phyloP scores from a whole-genome alignment of 1,284 basidiomycete genomes.

The Ustilago bromivora region DNA sequence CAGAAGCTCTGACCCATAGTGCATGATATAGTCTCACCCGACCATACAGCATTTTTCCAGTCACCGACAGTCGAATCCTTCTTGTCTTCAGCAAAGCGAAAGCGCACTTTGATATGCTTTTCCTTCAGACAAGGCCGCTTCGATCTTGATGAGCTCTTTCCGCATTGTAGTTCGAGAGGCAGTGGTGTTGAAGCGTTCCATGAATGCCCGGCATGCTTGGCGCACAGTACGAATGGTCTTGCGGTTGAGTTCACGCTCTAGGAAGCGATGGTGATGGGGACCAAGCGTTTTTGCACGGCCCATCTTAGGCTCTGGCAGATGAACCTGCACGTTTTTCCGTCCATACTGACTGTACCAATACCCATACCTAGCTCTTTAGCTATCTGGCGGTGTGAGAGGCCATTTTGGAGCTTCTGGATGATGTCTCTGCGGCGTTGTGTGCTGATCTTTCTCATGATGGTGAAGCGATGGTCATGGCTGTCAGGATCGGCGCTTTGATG shows the following conservation, averaged over 20 bases:
- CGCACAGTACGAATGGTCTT: slow-evolving; percentile 6
- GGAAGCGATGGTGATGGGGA: slow-evolving; percentile 11
- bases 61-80: slow-evolving; percentile 27
- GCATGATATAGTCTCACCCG: slow-evolving; percentile 27
- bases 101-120: slow-evolving; percentile 4
- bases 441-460: slow-evolving; percentile 11
- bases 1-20: slow-evolving; percentile 11
- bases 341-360: not conserved
- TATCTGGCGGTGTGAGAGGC: slow-evolving; percentile 13
- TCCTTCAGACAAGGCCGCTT: slow-evolving; percentile 5
- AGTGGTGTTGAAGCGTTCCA: not conserved
- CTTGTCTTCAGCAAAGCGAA: slow-evolving; percentile 15
- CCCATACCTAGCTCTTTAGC: not conserved
- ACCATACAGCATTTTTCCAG: slow-evolving; percentile 27
- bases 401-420: slow-evolving; percentile 8
- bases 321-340: not conserved
- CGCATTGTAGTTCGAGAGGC: slow-evolving; percentile 1
- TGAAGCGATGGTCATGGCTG: too few relatives aligned
- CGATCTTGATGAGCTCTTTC: not conserved
- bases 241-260: slow-evolving; percentile 9
- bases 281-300: not conserved
- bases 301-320: slow-evolving; percentile 4
- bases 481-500: too few relatives aligned
- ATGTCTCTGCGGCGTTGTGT: slow-evolving; percentile 6
- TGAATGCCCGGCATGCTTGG: slow-evolving; percentile 8